phyloP scores from a whole-genome alignment of 169 alveolate genomes.

The Eimeria tenella region DNA sequence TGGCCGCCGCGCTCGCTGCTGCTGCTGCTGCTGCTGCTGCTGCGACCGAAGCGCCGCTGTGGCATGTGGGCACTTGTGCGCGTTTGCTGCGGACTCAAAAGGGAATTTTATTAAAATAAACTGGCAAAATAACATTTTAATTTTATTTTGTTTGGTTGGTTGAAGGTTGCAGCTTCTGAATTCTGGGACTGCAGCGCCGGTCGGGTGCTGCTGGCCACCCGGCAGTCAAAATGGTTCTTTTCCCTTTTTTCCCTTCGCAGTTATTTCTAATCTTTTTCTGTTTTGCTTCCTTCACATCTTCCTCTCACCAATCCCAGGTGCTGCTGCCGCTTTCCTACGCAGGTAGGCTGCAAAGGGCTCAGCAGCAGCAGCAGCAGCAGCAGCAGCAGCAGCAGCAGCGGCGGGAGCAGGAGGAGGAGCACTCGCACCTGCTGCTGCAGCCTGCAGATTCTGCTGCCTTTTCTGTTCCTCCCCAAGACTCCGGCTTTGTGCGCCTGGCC shows the following conservation, averaged over 20 bases:
- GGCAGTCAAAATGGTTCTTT: neutral
- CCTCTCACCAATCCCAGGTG: neutral
- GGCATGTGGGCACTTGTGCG: too few species aligned
- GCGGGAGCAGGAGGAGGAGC: neutral
- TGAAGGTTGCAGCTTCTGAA: too few species aligned
- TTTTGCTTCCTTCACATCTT: neutral
- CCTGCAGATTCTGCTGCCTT: neutral
- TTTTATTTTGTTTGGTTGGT: too few species aligned
- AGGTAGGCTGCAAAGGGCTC: neutral
- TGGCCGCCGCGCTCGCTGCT: neutral
- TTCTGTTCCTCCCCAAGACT: neutral
- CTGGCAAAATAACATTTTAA: too few species aligned
- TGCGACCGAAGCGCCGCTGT: conserved; percentile 4
- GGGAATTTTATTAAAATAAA: too few species aligned
- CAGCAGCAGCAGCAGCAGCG: neutral
- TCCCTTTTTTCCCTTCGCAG: neutral
- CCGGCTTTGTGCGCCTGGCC: neutral
- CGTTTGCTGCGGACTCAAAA: too few species aligned
- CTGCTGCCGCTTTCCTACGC: conserved; percentile 9
- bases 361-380: neutral
- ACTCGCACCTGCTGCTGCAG: neutral
- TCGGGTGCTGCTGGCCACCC: too few species aligned
- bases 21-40: conserved; percentile 57
- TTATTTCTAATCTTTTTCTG: neutral
- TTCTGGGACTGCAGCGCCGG: too few species aligned